phyloP scores from a whole-genome alignment of 371 early-diverging fungal genomes.

The Mortierella sp. region DNA sequence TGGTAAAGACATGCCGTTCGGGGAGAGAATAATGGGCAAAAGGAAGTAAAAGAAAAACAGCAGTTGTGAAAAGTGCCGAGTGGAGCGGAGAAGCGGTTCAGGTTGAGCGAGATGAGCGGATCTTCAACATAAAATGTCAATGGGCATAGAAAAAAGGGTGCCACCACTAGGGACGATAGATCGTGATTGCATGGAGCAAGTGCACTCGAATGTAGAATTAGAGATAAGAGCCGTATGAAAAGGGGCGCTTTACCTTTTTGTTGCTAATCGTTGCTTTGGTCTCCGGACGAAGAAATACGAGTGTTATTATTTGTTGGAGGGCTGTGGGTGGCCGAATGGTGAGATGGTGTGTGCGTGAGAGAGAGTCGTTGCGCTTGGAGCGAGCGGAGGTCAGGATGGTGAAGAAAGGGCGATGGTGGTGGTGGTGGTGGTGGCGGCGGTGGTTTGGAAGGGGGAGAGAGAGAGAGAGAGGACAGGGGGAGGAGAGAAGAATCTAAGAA shows the following conservation, averaged over 20 bases:
- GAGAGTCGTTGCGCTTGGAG: no score
- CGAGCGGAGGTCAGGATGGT: neutral
- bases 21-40: neutral
- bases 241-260: neutral
- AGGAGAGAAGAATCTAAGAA: neutral
- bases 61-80: neutral
- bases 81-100: neutral
- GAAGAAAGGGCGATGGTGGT: neutral
- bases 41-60: neutral
- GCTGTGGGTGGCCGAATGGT: neutral
- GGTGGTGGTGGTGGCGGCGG: neutral
- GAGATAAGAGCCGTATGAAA: neutral
- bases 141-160: neutral
- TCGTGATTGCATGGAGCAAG: neutral
- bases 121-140: neutral
- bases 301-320: neutral
- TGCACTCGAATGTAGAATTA: neutral
- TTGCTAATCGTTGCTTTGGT: neutral
- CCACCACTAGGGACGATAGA: neutral
- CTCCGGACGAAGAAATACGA: neutral
- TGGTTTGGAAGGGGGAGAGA: neutral
- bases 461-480: neutral
- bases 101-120: neutral
- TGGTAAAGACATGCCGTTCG: slow-evolving; percentile 3
- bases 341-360: no score